A percentile compares a stretch with the other conserved stretches of the same genome.
These are phyloP conservation scores for Podila epigama DNA, from an alignment of 192 early-diverging fungal species.

Conservation along the genomic window DNA sequence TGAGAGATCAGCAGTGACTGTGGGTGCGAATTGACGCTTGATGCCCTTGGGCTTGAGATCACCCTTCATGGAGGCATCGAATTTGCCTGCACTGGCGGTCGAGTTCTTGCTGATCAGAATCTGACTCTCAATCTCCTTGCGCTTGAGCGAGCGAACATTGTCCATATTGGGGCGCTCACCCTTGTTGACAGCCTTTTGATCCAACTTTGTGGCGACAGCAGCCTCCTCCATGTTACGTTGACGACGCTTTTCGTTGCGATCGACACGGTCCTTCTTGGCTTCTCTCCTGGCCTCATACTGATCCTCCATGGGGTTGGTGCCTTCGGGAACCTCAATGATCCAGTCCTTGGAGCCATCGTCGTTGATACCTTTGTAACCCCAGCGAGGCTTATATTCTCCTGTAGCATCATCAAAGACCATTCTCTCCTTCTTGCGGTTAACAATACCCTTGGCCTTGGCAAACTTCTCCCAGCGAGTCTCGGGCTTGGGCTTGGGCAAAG, in stretches of 20 bases:
- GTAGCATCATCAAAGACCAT: slow-evolving; percentile 85
- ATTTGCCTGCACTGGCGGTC: slow-evolving; percentile 93
- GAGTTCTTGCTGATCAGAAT: slow-evolving; percentile 80
- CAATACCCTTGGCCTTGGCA: slow-evolving; percentile 95
- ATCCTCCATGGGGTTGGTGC: slow-evolving; percentile 87
- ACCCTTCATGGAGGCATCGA: slow-evolving; percentile 82
- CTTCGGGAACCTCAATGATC: slow-evolving; percentile 90
- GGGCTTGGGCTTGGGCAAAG: slow-evolving; percentile 87
- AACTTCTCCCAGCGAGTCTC: slow-evolving; percentile 99
- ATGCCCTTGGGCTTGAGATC: slow-evolving; percentile 88
- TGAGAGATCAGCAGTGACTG: slow-evolving; percentile 60
- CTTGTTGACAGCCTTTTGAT: slow-evolving; percentile 57
- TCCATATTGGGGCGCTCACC: slow-evolving; percentile 48
- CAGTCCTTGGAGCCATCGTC: slow-evolving; percentile 86
- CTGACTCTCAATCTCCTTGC: slow-evolving; percentile 74
- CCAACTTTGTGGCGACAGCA: slow-evolving; percentile 59
- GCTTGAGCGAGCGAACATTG: slow-evolving; percentile 69
- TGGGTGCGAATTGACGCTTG: slow-evolving; percentile 73
- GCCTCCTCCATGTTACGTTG: slow-evolving; percentile 88
- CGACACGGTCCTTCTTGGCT: slow-evolving; percentile 89
- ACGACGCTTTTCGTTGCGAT: slow-evolving; percentile 88
- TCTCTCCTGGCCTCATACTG: slow-evolving; percentile 78
- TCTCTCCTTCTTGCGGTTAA: slow-evolving; percentile 80
- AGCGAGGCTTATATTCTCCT: slow-evolving; percentile 87
- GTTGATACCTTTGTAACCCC: slow-evolving; percentile 87